Evolutionary conservation across 1,284 basidiomycete genomes (phyloP).

Genomic region (Agroathelia rolfsii): DNA sequence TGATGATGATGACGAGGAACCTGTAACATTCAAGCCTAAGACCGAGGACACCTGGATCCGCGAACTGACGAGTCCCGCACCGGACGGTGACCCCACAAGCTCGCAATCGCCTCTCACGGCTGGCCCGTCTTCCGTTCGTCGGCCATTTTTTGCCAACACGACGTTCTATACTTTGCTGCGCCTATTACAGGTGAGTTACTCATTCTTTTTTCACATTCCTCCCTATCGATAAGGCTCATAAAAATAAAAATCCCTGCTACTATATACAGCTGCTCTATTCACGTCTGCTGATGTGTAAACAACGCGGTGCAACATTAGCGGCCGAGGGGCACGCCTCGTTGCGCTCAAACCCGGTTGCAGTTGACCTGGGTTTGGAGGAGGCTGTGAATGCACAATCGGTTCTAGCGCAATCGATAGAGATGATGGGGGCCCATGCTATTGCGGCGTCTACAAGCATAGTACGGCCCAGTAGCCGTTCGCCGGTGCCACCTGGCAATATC

Average conservation of each 20-base stretch:
- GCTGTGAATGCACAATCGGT: constrained; percentile 63
- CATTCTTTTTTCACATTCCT: constrained; percentile 8
- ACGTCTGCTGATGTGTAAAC: constrained; percentile 81
- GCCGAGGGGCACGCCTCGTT: constrained; percentile 48
- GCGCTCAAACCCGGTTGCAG: constrained; percentile 61
- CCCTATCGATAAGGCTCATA: no score
- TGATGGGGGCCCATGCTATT: constrained; percentile 29
- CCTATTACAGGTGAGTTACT: constrained; percentile 66
- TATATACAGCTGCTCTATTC: constrained; percentile 78
- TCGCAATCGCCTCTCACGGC: constrained; percentile 24
- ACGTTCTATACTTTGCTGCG: constrained; percentile 88
- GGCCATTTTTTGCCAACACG: constrained; percentile 87
- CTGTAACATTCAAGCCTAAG: constrained; percentile 19
- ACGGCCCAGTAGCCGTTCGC: constrained; percentile 11
- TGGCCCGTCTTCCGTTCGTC: constrained; percentile 13
- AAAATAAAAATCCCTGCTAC: constrained; percentile 15
- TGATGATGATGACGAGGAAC: constrained; percentile 34
- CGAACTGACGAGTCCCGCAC: constrained; percentile 27
- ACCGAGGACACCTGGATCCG: constrained; percentile 51
- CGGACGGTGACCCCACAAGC: constrained; percentile 20
- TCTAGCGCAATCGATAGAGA: constrained; percentile 52
- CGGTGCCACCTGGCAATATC: constrained; percentile 1
- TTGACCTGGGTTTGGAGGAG: constrained; percentile 66
- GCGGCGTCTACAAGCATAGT: no score
- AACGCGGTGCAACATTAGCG: constrained; percentile 60